phyloP scores from a whole-genome alignment of 352 stramenopile genomes.

The Phytopythium ostracodes region DNA sequence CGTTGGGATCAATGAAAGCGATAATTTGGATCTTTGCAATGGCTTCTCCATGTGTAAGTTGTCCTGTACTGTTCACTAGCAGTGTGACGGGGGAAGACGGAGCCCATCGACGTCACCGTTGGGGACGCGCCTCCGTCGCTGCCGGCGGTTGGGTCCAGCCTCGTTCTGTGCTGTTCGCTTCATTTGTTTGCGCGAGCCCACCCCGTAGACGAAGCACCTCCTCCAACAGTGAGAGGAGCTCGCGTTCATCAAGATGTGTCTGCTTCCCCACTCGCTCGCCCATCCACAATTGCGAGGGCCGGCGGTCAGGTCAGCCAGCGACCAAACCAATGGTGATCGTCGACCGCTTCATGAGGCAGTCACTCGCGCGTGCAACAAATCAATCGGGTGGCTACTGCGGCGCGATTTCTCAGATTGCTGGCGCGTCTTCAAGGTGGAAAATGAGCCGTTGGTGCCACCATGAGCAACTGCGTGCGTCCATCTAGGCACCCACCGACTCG shows the following conservation, averaged over 20 bases:
- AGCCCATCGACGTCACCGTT: not conserved
- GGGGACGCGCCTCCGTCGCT: no score
- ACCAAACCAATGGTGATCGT: not conserved
- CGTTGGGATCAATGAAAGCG: not conserved
- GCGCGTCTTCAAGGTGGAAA: not conserved
- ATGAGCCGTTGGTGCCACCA: not conserved
- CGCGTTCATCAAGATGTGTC: not conserved
- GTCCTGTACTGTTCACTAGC: no score
- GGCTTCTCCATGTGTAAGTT: no score
- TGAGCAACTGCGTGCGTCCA: slow-evolving; percentile 1
- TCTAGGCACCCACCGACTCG: not conserved
- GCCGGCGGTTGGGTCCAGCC: not conserved
- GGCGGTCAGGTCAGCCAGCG: not conserved
- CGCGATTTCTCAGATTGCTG: not conserved
- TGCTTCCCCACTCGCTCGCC: not conserved
- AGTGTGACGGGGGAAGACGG: not conserved
- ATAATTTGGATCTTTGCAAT: no score
- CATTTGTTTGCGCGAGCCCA: not conserved
- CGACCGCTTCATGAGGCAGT: not conserved
- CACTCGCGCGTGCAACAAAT: not conserved
- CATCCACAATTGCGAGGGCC: not conserved
- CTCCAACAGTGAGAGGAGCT: not conserved
- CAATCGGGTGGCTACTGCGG: not conserved
- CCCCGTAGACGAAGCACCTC: not conserved
- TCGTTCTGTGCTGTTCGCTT: not conserved